A percentile compares a stretch with the other conserved stretches of the same genome.
phyloP scores from a whole-genome alignment of 768 basidiomycete genomes.

The Phanerochaete sordida region DNA sequence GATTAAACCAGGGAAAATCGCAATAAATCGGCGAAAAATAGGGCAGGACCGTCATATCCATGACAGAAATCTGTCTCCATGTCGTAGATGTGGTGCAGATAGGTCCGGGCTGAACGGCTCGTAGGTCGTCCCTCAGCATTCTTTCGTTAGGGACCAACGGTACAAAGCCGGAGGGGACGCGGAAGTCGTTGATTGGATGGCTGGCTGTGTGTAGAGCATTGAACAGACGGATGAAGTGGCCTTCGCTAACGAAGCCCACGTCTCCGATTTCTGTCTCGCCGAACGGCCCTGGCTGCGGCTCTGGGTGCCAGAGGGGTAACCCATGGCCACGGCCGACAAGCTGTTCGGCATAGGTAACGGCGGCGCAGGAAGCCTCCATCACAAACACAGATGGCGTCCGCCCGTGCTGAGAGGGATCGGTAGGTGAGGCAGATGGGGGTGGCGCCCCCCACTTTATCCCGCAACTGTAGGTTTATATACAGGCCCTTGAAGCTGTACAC shows the following conservation, averaged over 20 bases:
- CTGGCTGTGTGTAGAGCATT: neutral
- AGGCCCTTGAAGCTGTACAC: no score
- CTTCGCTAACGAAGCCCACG: neutral
- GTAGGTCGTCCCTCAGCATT: no score
- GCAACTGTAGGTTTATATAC: no score
- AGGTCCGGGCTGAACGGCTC: neutral
- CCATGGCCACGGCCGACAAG: neutral
- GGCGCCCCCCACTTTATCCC: no score
- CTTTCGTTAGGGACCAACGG: neutral
- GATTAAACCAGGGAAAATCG: no score
- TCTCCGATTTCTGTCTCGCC: conserved; percentile 1
- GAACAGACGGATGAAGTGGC: neutral
- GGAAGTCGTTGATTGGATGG: neutral
- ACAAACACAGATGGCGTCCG: no score
- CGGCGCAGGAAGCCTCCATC: no score
- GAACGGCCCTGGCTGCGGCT: neutral
- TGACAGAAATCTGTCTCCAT: no score
- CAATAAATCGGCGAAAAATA: no score
- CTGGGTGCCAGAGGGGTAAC: neutral
- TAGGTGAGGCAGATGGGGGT: no score
- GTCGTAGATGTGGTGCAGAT: neutral
- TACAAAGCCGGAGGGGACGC: neutral
- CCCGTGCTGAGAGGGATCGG: no score
- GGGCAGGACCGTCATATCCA: no score
- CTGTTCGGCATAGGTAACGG: conserved; percentile 1